phyloP scores from a whole-genome alignment of 2,329 filamentous ascomycete species.

The Colletotrichum sp. region DNA sequence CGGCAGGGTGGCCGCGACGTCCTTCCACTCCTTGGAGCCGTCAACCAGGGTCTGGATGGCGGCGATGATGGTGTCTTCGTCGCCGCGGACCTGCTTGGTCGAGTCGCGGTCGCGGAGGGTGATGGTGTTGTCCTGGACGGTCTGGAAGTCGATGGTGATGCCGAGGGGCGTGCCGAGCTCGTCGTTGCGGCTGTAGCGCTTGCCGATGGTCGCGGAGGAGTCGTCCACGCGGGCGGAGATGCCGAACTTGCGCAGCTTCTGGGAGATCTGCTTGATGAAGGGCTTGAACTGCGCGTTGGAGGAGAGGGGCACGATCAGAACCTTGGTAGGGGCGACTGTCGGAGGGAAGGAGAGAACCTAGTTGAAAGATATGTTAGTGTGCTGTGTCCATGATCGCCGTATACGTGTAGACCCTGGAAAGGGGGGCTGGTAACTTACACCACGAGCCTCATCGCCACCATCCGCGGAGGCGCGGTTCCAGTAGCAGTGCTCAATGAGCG shows the following conservation, averaged over 20 bases:
- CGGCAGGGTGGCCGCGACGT: constrained; percentile 79
- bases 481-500: constrained; percentile 92
- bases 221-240: constrained; percentile 89
- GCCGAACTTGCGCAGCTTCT: constrained; percentile 76
- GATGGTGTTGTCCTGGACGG: constrained; percentile 82
- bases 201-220: constrained; percentile 90
- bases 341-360: constrained; percentile 60
- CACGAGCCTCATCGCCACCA: constrained; percentile 81
- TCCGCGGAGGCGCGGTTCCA: constrained; percentile 74
- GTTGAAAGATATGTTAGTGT: neutral
- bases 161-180: constrained; percentile 94
- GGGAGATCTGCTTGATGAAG: constrained; percentile 73
- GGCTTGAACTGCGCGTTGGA: constrained; percentile 81
- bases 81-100: constrained; percentile 87
- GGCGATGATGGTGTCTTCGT: constrained; percentile 78
- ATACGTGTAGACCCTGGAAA: neutral
- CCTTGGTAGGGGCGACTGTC: constrained; percentile 89
- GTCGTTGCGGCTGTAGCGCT: constrained; percentile 93
- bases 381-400: constrained; percentile 46
- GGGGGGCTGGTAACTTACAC: constrained; percentile 63
- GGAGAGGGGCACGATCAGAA: constrained; percentile 89
- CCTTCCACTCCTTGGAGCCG: constrained; percentile 62
- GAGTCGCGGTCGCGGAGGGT: constrained; percentile 91
- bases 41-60: constrained; percentile 66
- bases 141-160: constrained; percentile 96